Conservation (phyloP, 352 stramenopile species). For the Phytophthora colocasiae region DNA sequence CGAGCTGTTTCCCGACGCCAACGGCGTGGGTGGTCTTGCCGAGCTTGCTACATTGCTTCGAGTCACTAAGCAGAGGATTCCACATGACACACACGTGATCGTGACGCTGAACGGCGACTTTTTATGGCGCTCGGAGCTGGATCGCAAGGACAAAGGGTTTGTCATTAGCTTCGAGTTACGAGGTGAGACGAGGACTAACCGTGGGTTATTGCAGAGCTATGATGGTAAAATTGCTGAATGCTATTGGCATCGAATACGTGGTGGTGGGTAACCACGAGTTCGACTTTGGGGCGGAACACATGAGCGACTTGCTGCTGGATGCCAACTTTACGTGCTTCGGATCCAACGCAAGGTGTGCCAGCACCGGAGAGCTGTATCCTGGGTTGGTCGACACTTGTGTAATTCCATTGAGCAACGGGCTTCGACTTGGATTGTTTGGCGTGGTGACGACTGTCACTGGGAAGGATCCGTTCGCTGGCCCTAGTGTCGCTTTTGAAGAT, state of each 20-base stretch:
- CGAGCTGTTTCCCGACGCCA: conserved; percentile 56
- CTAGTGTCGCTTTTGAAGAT: conserved; percentile 58
- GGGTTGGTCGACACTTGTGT: conserved; percentile 50
- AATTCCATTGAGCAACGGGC: conserved; percentile 43
- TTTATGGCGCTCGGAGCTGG: conserved; percentile 68
- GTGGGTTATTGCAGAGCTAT: conserved; percentile 40
- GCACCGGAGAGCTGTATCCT: conserved; percentile 40
- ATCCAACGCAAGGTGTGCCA: conserved; percentile 57
- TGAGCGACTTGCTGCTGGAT: conserved; percentile 42
- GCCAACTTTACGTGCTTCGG: conserved; percentile 66
- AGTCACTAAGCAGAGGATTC: conserved; percentile 26
- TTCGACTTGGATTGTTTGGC: conserved; percentile 63
- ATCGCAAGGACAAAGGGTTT: conserved; percentile 76
- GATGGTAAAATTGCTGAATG: conserved; percentile 74
- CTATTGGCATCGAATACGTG: conserved; percentile 62
- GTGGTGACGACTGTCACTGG: conserved; percentile 63
- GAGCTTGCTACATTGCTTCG: conserved; percentile 65
- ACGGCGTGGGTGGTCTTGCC: conserved; percentile 41
- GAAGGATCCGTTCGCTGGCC: conserved; percentile 58
- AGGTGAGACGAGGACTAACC: background rate
- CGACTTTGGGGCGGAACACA: conserved; percentile 59
- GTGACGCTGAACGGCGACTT: conserved; percentile 82
- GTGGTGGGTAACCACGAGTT: conserved; percentile 87
- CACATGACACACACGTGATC: conserved; percentile 45
- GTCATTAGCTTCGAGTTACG: conserved; percentile 5